phyloP scores from a whole-genome alignment of 176 grass and related monocot species.

The Raddia guianensis region DNA sequence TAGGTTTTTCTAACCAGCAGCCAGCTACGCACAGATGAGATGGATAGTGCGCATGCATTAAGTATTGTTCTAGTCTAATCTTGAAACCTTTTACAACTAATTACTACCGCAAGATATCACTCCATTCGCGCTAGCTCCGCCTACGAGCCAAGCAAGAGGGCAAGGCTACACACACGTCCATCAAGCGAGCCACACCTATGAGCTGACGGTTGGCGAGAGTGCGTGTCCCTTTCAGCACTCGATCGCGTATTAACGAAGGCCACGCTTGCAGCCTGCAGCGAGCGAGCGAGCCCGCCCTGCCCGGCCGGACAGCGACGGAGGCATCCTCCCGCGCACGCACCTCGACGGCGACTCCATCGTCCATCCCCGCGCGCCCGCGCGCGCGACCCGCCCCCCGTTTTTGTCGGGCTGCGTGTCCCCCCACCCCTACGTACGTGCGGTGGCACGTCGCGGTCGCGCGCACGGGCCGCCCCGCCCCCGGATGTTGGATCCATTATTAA shows the following conservation, averaged over 20 bases:
- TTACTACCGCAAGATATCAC: too few species aligned
- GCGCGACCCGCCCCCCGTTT: slow-evolving; percentile 27
- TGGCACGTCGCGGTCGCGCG: slow-evolving; percentile 26
- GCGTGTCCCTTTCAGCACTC: background rate
- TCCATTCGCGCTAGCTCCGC: too few species aligned
- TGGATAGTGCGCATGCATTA: too few species aligned
- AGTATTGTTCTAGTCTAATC: too few species aligned
- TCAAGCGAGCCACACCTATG: background rate
- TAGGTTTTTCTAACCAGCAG: too few species aligned
- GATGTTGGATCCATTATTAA: background rate
- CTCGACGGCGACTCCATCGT: too few species aligned
- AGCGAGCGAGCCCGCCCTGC: background rate
- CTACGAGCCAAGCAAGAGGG: too few species aligned
- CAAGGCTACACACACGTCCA: too few species aligned
- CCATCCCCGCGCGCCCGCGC: background rate
- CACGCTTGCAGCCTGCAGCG: background rate
- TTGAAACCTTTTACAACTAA: too few species aligned
- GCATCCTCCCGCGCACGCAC: too few species aligned
- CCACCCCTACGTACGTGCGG: slow-evolving; percentile 18
- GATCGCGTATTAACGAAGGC: background rate
- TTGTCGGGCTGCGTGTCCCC: slow-evolving; percentile 6
- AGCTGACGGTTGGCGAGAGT: background rate
- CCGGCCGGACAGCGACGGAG: background rate
- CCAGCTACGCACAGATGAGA: too few species aligned
- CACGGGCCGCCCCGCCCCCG: too few species aligned